Evolutionary conservation across 805 yeast genomes (phyloP).

Genomic region (Wickerhamiella siamensis): DNA sequence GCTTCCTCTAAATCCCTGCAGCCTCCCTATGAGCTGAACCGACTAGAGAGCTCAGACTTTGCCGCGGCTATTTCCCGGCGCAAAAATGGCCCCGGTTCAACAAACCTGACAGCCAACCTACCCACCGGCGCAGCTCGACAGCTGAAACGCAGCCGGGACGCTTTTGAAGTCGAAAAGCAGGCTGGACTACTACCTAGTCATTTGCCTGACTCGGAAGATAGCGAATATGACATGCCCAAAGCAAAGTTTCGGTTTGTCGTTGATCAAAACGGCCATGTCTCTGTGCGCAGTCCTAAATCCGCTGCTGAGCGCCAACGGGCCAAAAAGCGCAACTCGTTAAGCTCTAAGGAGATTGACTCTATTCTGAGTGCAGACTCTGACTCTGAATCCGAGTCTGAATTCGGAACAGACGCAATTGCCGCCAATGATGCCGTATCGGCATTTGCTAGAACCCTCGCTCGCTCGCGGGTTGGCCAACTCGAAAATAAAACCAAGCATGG

Average conservation of each 20-base stretch:
- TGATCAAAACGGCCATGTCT: neutral
- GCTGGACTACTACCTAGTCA: neutral
- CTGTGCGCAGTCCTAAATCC: neutral
- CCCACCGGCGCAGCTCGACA: too few relatives aligned
- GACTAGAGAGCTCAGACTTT: neutral
- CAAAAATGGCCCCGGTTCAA: neutral
- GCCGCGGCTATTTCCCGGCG: neutral
- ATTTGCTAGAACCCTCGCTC: slow-evolving; percentile 16
- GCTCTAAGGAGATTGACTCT: neutral
- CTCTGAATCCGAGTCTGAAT: slow-evolving; percentile 8
- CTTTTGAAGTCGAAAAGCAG: too few relatives aligned
- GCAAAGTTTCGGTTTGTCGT: neutral
- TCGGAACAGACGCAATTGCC: neutral
- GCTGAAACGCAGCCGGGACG: neutral
- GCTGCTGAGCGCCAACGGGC: neutral
- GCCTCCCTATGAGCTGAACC: neutral
- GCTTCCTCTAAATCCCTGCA: neutral
- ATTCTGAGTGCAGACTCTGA: slow-evolving; percentile 3
- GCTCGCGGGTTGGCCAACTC: slow-evolving; percentile 8
- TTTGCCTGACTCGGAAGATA: neutral
- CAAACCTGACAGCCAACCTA: neutral
- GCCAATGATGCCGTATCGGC: slow-evolving; percentile 16
- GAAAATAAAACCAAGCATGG: neutral
- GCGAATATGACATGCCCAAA: neutral
- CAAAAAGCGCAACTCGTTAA: neutral